These are phyloP conservation scores for Arabis hirsuta DNA, from an alignment of 345 rosid genomes.

Conservation along the genomic window DNA sequence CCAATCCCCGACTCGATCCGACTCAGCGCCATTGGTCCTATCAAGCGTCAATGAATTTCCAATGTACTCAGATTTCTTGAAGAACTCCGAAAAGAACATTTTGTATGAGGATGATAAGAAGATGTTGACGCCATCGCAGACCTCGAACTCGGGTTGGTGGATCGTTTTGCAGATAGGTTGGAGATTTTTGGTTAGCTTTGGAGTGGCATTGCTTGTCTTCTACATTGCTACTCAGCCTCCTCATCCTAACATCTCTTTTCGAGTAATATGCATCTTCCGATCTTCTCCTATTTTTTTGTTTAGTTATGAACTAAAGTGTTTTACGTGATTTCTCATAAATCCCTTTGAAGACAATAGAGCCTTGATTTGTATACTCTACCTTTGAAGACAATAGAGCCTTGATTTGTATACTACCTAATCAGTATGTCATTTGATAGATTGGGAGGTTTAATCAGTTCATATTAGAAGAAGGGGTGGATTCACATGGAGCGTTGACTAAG, in stretches of 20 bases:
- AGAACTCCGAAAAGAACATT: conserved; percentile 51
- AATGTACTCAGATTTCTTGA: conserved; percentile 59
- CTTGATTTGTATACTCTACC: not conserved
- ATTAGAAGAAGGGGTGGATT: conserved; percentile 82
- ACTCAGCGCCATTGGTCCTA: conserved; percentile 39
- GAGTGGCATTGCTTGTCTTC: conserved; percentile 76
- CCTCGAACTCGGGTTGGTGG: conserved; percentile 61
- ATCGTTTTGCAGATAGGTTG: conserved; percentile 65
- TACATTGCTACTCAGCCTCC: conserved; percentile 86
- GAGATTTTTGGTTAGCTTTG: conserved; percentile 76
- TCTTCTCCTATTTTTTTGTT: not conserved
- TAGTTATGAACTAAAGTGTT: not conserved
- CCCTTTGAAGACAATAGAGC: not conserved
- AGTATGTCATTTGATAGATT: conserved; percentile 49
- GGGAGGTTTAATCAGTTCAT: conserved; percentile 54
- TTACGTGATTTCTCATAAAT: not conserved
- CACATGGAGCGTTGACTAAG: conserved; percentile 69
- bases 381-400: conserved; percentile 2
- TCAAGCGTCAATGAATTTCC: conserved; percentile 48
- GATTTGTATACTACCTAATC: conserved; percentile 10
- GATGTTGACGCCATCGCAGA: conserved; percentile 58
- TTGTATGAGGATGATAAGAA: conserved; percentile 44
- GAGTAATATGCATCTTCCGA: conserved; percentile 52
- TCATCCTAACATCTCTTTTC: conserved; percentile 61
- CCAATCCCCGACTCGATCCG: conserved; percentile 53